Percentiles rank a stretch among this genome's conserved stretches.
Conservation (phyloP, 2,329 filamentous ascomycete species). For the Claviceps fusiformis region DNA sequence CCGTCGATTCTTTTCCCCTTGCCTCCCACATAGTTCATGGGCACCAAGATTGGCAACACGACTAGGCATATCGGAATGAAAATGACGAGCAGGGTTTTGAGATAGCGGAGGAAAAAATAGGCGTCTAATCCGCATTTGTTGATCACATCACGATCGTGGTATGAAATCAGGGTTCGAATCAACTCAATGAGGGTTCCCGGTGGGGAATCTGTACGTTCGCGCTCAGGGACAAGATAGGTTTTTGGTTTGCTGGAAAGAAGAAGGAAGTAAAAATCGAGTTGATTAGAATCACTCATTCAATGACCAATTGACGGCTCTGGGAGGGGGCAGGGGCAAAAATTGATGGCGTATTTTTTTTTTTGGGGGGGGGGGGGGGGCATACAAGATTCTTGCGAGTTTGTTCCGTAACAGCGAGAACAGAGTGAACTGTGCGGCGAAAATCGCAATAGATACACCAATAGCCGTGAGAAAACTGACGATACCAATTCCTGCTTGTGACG, state of each 20-base stretch:
- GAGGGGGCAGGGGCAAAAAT: not conserved
- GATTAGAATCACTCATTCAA: not conserved
- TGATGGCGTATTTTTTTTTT: no score
- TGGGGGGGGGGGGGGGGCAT: conserved; percentile 16
- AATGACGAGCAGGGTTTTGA: conserved; percentile 66
- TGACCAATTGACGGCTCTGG: not conserved
- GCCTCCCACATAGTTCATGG: conserved; percentile 67
- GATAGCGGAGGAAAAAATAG: conserved; percentile 92
- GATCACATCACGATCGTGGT: conserved; percentile 70
- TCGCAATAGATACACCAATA: conserved; percentile 43
- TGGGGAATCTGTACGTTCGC: conserved; percentile 67
- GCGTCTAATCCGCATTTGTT: conserved; percentile 92
- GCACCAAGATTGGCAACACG: conserved; percentile 73
- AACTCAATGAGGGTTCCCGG: conserved; percentile 41
- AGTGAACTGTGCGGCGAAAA: conserved; percentile 51
- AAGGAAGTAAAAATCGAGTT: not conserved
- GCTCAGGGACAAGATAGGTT: conserved; percentile 74
- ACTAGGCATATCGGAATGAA: conserved; percentile 71
- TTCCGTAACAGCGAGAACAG: conserved; percentile 67
- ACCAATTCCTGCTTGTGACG: conserved; percentile 30
- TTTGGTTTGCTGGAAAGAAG: conserved; percentile 51
- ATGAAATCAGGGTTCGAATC: conserved; percentile 47
- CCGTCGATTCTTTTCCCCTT: conserved; percentile 40
- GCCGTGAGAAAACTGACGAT: conserved; percentile 46
- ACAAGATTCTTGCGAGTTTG: conserved; percentile 75